A percentile compares a stretch with the other conserved stretches of the same genome.
Conservation (phyloP, 202 grass and related monocot species). For the Setaria viridis region DNA sequence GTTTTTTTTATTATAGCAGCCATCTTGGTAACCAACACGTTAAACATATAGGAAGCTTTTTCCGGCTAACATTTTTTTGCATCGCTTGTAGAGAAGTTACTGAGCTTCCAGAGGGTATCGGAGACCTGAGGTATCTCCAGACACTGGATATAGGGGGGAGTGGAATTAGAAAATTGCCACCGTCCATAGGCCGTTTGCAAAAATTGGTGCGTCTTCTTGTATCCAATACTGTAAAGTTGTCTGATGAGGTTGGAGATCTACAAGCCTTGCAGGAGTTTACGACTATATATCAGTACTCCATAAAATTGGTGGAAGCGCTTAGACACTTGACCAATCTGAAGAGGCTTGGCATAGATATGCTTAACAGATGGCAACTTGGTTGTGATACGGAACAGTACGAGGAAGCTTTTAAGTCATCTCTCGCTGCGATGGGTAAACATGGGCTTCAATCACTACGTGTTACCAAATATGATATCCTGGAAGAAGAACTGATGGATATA, state of each 20-base stretch:
- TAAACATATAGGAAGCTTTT: background rate
- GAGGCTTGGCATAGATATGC: background rate
- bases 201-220: background rate
- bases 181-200: background rate
- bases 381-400: background rate
- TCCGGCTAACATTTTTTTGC: background rate
- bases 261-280: background rate
- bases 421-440: background rate
- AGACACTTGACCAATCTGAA: background rate
- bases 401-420: background rate
- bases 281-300: accelerated
- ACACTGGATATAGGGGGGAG: background rate
- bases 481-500: background rate
- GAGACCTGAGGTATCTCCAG: background rate
- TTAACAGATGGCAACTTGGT: background rate
- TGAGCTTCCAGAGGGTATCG: background rate
- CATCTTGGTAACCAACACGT: background rate
- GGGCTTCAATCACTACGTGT: background rate
- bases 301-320: background rate
- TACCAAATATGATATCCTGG: background rate
- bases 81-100: accelerated
- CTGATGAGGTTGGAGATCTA: background rate
- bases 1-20: background rate
- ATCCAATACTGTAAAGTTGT: accelerated
- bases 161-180: background rate